A percentile compares a stretch with the other conserved stretches of the same genome.
Conservation (phyloP, 1,139 yeast species). For the Hansenula sp. region DNA sequence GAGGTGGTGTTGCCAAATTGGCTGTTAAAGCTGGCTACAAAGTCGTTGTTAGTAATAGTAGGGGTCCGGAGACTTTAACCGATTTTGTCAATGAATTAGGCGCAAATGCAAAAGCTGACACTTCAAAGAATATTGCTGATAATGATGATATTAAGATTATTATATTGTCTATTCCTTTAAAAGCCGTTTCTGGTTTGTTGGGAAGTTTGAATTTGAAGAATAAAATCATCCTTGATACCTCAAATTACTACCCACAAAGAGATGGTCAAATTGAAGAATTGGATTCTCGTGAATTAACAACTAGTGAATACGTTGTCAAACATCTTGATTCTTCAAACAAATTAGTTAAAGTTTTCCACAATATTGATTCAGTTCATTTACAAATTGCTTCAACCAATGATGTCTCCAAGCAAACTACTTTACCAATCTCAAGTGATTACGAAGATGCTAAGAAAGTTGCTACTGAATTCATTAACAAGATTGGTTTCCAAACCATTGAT, state of each 20-base stretch:
- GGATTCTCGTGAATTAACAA: background rate
- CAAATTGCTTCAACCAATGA: background rate
- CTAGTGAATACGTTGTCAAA: slow-evolving; percentile 1
- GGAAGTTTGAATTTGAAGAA: background rate
- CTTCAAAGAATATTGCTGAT: background rate
- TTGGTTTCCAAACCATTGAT: background rate
- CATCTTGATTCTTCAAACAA: background rate
- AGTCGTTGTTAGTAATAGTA: background rate
- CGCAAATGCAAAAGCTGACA: background rate
- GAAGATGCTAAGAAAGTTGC: background rate
- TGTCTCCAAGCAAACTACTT: background rate
- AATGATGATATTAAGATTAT: background rate
- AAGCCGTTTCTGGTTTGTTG: background rate
- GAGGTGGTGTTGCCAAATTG: background rate
- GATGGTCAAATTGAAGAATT: background rate
- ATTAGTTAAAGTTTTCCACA: slow-evolving; percentile 1
- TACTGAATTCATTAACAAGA: background rate
- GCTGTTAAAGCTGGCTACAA: background rate
- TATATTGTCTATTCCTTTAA: background rate
- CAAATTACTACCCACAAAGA: background rate
- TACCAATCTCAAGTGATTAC: slow-evolving; percentile 1
- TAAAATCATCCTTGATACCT: background rate
- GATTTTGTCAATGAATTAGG: background rate
- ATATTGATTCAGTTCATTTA: background rate
- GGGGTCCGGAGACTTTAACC: background rate